These are phyloP conservation scores for Fusarium solani-melongenae DNA, from an alignment of 2,329 filamentous ascomycete genomes.

Conservation along the genomic window DNA sequence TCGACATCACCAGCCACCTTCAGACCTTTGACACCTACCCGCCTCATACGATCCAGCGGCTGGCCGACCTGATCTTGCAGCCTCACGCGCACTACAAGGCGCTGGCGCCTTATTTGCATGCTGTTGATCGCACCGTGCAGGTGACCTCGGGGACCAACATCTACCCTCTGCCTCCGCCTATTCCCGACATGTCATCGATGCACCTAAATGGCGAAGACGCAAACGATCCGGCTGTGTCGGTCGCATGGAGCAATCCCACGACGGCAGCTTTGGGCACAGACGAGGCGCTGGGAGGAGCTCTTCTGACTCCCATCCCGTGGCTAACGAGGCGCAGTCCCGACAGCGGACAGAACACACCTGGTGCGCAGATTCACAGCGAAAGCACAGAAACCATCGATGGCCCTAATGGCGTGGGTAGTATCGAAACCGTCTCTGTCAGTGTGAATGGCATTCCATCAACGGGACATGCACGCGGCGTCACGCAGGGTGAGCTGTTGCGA, in stretches of 20 bases:
- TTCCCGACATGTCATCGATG: slow-evolving; percentile 68
- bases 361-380: slow-evolving; percentile 70
- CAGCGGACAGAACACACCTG: slow-evolving; percentile 43
- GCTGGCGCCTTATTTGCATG: slow-evolving; percentile 86
- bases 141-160: slow-evolving; percentile 84
- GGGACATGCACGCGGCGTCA: slow-evolving; percentile 67
- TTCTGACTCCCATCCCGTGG: slow-evolving; percentile 96
- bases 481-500: slow-evolving; percentile 85
- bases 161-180: slow-evolving; percentile 82
- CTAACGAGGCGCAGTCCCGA: slow-evolving; percentile 60
- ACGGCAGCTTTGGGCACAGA: slow-evolving; percentile 76
- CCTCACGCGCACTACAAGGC: slow-evolving; percentile 84
- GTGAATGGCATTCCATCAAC: slow-evolving; percentile 75
- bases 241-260: slow-evolving; percentile 61
- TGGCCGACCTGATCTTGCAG: slow-evolving; percentile 84
- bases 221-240: slow-evolving; percentile 49
- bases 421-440: slow-evolving; percentile 83
- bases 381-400: slow-evolving; percentile 84
- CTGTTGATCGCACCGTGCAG: slow-evolving; percentile 88
- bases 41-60: slow-evolving; percentile 91
- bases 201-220: slow-evolving; percentile 71
- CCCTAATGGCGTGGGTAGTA: slow-evolving; percentile 80
- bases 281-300: slow-evolving; percentile 87
- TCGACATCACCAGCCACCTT: slow-evolving; percentile 71
- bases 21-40: slow-evolving; percentile 78